A percentile compares a stretch with the other conserved stretches of the same genome.
Evolutionary conservation across 2,329 filamentous ascomycete species (phyloP).

Genomic region (Cladobotryum protrusum): DNA sequence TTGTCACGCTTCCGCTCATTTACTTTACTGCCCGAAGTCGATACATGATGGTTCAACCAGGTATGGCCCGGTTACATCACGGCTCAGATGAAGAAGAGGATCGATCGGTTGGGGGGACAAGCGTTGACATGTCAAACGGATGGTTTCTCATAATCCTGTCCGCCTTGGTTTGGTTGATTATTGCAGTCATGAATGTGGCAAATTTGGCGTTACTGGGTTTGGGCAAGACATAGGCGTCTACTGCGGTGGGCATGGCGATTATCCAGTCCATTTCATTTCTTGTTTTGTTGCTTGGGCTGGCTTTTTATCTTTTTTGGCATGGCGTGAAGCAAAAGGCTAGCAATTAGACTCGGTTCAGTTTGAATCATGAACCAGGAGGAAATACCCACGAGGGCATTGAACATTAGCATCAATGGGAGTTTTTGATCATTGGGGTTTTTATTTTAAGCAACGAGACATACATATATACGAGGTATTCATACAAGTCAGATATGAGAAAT

Average conservation of each 20-base stretch:
- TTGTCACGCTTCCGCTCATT: constrained; percentile 75
- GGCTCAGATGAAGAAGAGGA: constrained; percentile 22
- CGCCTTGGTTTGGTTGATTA: constrained; percentile 63
- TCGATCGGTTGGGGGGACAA: neutral
- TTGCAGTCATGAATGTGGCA: constrained; percentile 74
- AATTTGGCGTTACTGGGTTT: constrained; percentile 59
- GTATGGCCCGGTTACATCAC: constrained; percentile 30
- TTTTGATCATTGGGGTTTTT: neutral
- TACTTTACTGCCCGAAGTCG: constrained; percentile 75
- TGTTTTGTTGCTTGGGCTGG: neutral
- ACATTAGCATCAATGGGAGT: neutral
- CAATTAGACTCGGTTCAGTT: too few species aligned
- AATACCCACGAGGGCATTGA: neutral
- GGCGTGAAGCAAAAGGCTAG: neutral
- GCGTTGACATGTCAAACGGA: constrained; percentile 63
- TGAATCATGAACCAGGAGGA: neutral
- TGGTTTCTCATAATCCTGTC: constrained; percentile 55
- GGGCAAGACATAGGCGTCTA: constrained; percentile 13
- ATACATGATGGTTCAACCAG: constrained; percentile 67
- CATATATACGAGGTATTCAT: neutral
- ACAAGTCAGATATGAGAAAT: too few species aligned
- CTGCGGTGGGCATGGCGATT: neutral
- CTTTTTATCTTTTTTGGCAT: constrained; percentile 2
- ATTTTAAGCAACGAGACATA: too few species aligned
- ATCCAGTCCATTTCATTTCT: neutral